Evolutionary conservation across 2,329 filamentous ascomycete species (phyloP), one percentile per base, ranked within the genome.

Genomic region (Akanthomyces dipterigenus): DNA sequence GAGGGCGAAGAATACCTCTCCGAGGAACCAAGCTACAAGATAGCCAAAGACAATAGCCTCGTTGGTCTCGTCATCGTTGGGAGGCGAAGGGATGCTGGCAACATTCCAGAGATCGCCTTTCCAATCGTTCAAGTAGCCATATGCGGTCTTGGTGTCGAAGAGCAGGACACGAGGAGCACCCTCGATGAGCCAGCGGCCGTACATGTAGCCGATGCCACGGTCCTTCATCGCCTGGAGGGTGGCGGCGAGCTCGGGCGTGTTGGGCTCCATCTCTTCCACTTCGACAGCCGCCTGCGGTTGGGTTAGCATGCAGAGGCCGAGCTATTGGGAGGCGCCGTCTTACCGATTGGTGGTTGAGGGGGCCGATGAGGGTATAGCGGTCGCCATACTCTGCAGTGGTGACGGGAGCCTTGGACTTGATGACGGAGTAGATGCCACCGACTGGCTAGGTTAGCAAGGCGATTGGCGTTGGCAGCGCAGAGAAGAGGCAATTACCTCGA

Each of bases 331-430:
- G 45, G 24, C 16, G 7, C 2, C 11, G 48, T 72, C 88, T 70
- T 82, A 95, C 91, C 66, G 95, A 97, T 69, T 88, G 84, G 73
- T 89, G 88, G 78, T 98, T 97, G 73, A 96, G 87, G 62, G 95
- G 95, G 2, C 95, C 95, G 73, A 99, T 93, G 66, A 98, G 84
- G 31, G 91, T 96, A 77, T 99, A 99, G 67, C 91, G 87, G 63
- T 96, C 92, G 76, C 95, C 95, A 95, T 98, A 99, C 77, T 99
- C 95, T 64, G 92, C 92, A 1, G 93, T 97, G 48, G 95, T 98
- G 64, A 98, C 95, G 55, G 95, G 93, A 42, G 95, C 93, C 77
- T 99, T 99, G 64, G 95, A 99, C 78, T 99, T 99, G 77, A 99
- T 88, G 67, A 99, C 95, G 18, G 93, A 98, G 82, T 99, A 99